Evolutionary conservation across 768 basidiomycete species (phyloP).

Genomic region (Boletellus ananas): DNA sequence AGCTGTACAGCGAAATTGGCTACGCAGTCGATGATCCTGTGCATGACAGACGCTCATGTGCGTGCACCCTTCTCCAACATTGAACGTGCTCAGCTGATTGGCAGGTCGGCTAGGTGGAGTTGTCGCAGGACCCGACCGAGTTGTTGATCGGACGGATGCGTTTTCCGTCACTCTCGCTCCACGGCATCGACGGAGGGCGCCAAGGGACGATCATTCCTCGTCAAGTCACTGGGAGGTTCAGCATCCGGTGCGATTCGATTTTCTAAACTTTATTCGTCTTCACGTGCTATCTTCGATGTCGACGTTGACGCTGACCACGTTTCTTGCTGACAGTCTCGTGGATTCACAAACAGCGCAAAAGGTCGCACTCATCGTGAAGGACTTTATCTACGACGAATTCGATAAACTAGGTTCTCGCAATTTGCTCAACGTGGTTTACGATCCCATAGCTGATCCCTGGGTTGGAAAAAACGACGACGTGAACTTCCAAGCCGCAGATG

Average conservation of each 20-base stretch:
- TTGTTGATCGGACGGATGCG: slow-evolving; percentile 64
- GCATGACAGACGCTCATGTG: not conserved
- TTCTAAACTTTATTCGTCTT: not conserved
- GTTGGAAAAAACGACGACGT: slow-evolving; percentile 74
- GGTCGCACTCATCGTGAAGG: slow-evolving; percentile 60
- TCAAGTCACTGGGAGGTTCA: slow-evolving; percentile 53
- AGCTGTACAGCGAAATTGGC: not conserved
- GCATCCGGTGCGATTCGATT: slow-evolving; percentile 40
- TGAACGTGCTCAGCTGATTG: slow-evolving; percentile 25
- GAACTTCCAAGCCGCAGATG: slow-evolving; percentile 82
- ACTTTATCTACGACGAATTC: slow-evolving; percentile 71
- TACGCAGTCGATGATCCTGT: not conserved
- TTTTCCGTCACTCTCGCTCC: slow-evolving; percentile 54
- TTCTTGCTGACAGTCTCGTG: slow-evolving; percentile 47
- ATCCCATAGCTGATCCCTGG: slow-evolving; percentile 84
- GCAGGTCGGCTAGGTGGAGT: slow-evolving; percentile 29
- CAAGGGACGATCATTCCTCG: slow-evolving; percentile 59
- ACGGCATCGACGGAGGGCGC: slow-evolving; percentile 65
- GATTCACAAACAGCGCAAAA: slow-evolving; percentile 68
- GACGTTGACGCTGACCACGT: not conserved
- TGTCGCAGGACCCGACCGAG: slow-evolving; percentile 47
- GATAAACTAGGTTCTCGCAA: slow-evolving; percentile 78
- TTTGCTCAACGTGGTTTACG: slow-evolving; percentile 56
- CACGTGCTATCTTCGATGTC: not conserved
- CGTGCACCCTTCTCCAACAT: not conserved